Percentiles rank a stretch among this genome's conserved stretches.
These are phyloP conservation scores for Suillus americanus DNA, from an alignment of 768 basidiomycete genomes.

Conservation along the genomic window DNA sequence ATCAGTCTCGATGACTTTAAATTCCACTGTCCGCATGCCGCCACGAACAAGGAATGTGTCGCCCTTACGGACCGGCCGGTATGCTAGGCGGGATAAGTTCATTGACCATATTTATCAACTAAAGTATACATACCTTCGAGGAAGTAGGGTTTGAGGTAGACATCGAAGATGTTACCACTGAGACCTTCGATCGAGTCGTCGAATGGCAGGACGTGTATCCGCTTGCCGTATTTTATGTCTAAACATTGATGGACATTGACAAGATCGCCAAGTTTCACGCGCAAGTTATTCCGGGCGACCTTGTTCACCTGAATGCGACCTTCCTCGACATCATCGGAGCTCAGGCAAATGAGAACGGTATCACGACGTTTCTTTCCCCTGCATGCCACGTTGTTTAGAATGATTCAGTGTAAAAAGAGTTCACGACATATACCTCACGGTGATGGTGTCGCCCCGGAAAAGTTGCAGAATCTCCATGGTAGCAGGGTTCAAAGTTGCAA, in stretches of 20 bases:
- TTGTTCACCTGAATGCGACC: conserved; percentile 99
- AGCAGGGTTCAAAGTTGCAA: conserved; percentile 92
- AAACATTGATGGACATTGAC: conserved; percentile 94
- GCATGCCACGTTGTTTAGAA: conserved; percentile 8
- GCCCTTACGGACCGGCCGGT: conserved; percentile 93
- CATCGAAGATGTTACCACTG: conserved; percentile 97
- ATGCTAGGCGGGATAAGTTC: conserved; percentile 47
- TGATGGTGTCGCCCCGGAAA: conserved; percentile 97
- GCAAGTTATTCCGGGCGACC: conserved; percentile 98
- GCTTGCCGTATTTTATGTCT: conserved; percentile 99
- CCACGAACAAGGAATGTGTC: conserved; percentile 99
- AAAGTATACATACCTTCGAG: conserved; percentile 66
- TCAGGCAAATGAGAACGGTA: conserved; percentile 95
- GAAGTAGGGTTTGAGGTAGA: conserved; percentile 99
- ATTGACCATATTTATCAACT: background rate
- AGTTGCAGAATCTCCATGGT: conserved; percentile 94
- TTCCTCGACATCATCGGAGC: conserved; percentile 95
- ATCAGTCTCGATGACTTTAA: conserved; percentile 98
- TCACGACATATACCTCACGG: conserved; percentile 65
- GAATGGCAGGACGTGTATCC: conserved; percentile 94
- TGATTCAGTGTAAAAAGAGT: background rate
- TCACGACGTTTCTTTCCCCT: conserved; percentile 98
- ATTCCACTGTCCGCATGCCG: conserved; percentile 97
- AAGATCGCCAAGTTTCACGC: conserved; percentile 95
- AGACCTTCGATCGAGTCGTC: conserved; percentile 98